These are phyloP conservation scores for Hyparrhenia diplandra DNA, from an alignment of 176 grass and related monocot species.

Conservation along the genomic window DNA sequence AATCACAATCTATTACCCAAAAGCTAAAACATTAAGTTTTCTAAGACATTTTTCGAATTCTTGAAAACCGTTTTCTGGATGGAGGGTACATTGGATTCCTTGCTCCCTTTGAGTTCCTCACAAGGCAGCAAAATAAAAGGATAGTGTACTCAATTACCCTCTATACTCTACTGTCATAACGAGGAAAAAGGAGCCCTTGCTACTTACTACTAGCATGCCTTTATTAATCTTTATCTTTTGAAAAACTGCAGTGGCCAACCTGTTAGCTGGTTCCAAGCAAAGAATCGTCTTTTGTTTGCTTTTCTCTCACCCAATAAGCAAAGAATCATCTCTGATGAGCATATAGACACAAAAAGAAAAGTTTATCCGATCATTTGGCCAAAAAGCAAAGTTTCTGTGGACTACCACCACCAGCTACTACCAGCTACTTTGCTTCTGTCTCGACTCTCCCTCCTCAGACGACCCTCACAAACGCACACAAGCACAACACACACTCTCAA, in stretches of 20 bases:
- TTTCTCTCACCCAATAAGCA: background rate
- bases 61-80: no score
- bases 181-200: no score
- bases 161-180: no score
- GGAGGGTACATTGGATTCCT: background rate
- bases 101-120: background rate
- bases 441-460: background rate
- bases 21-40: no score
- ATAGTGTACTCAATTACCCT: background rate
- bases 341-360: background rate
- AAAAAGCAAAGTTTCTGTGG: background rate
- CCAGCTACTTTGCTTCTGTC: background rate
- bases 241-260: background rate
- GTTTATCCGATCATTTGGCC: background rate
- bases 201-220: background rate
- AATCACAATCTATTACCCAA: no score
- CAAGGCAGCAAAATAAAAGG: background rate
- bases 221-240: background rate
- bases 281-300: background rate
- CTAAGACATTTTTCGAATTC: no score
- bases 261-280: background rate
- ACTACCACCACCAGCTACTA: no score
- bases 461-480: no score
- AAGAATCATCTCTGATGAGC: background rate
- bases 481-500: background rate